Conservation (phyloP, 73 alveolate species). For the Halteria grandinella region DNA sequence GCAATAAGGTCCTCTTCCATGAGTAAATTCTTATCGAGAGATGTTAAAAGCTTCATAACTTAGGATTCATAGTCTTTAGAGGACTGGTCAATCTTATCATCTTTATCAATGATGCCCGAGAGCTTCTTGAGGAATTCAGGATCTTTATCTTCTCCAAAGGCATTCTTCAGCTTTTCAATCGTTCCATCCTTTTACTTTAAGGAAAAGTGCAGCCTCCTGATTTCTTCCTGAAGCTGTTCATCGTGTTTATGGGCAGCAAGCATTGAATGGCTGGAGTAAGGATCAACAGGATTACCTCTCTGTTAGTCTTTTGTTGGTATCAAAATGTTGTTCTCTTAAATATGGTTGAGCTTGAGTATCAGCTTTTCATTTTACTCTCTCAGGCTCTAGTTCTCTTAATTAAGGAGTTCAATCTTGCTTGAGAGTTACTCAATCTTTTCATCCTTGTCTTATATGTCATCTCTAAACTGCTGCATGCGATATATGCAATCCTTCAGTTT, state of each 20-base stretch:
- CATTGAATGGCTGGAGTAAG: neutral
- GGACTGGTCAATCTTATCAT: neutral
- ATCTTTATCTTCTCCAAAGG: neutral
- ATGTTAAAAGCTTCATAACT: neutral
- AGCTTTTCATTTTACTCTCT: conserved; percentile 46
- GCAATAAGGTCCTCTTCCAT: neutral
- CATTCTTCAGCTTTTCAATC: conserved; percentile 13
- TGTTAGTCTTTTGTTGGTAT: conserved; percentile 26
- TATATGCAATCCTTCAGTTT: conserved; percentile 22
- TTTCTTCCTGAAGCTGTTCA: conserved; percentile 27
- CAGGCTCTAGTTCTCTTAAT: conserved; percentile 42
- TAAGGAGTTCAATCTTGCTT: conserved; percentile 23
- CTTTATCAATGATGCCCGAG: conserved; percentile 1
- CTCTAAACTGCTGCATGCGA: conserved; percentile 32
- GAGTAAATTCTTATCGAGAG: neutral
- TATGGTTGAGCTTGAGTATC: conserved; percentile 3
- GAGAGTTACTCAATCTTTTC: conserved; percentile 43
- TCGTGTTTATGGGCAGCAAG: neutral
- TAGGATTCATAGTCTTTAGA: neutral
- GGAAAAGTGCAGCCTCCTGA: conserved; percentile 2
- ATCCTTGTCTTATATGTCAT: conserved; percentile 52
- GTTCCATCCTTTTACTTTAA: conserved; percentile 15
- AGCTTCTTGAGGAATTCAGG: neutral
- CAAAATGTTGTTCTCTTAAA: conserved; percentile 44
- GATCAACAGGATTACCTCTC: neutral